Evolutionary conservation across 345 rosid genomes (phyloP).

Genomic region (Abelmoschus esculentus): DNA sequence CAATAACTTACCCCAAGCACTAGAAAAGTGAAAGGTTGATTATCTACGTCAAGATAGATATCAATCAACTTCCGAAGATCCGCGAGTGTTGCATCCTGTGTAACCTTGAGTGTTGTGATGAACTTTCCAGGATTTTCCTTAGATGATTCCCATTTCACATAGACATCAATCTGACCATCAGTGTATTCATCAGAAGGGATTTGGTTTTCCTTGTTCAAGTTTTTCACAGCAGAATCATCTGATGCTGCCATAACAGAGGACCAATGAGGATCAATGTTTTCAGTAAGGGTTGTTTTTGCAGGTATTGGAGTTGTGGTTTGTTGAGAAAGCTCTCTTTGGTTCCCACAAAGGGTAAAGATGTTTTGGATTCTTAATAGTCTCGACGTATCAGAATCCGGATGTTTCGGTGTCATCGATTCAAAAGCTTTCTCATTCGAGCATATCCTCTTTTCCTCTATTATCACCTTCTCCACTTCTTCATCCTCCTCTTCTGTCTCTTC

Average conservation of each 20-base stretch:
- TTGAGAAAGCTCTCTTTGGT: conserved; percentile 83
- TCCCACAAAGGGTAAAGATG: conserved; percentile 91
- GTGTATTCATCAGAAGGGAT: conserved; percentile 24
- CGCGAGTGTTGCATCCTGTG: conserved; percentile 50
- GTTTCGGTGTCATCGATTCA: conserved; percentile 5
- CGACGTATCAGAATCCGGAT: conserved; percentile 22
- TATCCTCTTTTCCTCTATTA: conserved; percentile 67
- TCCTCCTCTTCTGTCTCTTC: conserved; percentile 63
- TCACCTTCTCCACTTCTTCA: conserved; percentile 73
- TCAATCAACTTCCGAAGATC: conserved; percentile 69
- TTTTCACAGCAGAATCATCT: conserved; percentile 11
- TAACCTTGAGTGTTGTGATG: conserved; percentile 47
- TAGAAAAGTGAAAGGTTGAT: conserved; percentile 46
- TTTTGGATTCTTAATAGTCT: conserved; percentile 68
- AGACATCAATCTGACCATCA: conserved; percentile 38
- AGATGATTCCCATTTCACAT: conserved; percentile 59
- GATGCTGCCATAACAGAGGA: neutral
- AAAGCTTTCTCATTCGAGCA: conserved; percentile 23
- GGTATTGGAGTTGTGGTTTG: conserved; percentile 36
- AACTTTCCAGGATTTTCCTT: conserved; percentile 45
- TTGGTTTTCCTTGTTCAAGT: conserved; percentile 16
- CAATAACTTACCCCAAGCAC: conserved; percentile 40
- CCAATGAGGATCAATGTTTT: conserved; percentile 19
- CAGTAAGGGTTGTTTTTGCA: conserved; percentile 9
- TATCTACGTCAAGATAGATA: conserved; percentile 54